Percentiles rank a stretch among this genome's conserved stretches.
Conservation (phyloP, 306 rosid species). For the Vigna radiata region DNA sequence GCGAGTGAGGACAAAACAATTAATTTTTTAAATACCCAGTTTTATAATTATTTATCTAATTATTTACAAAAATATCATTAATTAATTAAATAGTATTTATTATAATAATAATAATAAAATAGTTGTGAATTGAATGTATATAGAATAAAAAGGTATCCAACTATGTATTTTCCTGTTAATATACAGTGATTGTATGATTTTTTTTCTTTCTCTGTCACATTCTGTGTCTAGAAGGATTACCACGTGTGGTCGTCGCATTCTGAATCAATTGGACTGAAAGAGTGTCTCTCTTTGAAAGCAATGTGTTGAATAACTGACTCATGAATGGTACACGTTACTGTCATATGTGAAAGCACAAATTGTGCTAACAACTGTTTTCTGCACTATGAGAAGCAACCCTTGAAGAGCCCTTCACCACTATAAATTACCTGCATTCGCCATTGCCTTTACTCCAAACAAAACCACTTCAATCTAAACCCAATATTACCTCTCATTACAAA, state of each 20-base stretch:
- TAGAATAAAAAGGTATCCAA: no score
- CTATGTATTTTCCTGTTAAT: no score
- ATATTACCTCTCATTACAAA: background rate
- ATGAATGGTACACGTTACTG: background rate
- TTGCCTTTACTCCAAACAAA: background rate
- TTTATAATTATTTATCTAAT: no score
- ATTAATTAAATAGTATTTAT: no score
- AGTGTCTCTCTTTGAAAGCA: background rate
- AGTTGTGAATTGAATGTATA: no score
- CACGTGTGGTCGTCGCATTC: background rate
- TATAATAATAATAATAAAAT: no score
- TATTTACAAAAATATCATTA: no score
- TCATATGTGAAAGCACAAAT: background rate
- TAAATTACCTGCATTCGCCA: background rate
- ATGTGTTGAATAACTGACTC: background rate
- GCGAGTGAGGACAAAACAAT: no score
- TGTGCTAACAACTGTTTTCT: background rate
- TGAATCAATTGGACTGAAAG: background rate
- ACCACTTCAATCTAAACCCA: background rate
- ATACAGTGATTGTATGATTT: no score
- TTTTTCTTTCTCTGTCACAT: no score
- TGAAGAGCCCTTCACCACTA: conserved; percentile 8
- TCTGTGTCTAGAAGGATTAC: background rate
- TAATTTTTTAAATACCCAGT: no score
- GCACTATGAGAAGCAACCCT: background rate